Percentiles rank a stretch among this genome's conserved stretches.
phyloP scores from a whole-genome alignment of 108 stramenopile species.

The Epipyxis sp. region DNA sequence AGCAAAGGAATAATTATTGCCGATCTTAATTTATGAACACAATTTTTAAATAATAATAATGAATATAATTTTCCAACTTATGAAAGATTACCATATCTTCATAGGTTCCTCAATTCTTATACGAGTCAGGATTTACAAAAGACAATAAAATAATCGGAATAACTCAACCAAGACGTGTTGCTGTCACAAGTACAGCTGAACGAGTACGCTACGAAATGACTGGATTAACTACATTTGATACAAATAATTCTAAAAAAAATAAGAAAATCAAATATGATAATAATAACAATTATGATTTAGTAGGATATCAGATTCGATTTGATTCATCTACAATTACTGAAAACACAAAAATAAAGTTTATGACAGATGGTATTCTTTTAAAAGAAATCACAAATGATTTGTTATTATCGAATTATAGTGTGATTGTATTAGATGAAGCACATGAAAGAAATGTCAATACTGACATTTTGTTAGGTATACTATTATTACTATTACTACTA shows the following conservation, averaged over 20 bases:
- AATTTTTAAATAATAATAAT: too few relatives aligned
- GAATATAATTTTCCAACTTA: too few relatives aligned
- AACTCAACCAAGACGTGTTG: constrained; percentile 91
- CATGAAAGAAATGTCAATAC: constrained; percentile 92
- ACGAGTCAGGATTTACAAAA: constrained; percentile 73
- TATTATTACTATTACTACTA: too few relatives aligned
- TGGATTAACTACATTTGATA: constrained; percentile 40
- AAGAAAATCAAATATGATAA: not conserved
- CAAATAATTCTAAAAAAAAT: constrained; percentile 31
- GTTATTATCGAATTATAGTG: constrained; percentile 80
- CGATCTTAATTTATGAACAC: too few relatives aligned
- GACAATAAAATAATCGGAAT: constrained; percentile 64
- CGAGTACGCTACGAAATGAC: constrained; percentile 94
- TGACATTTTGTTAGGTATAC: constrained; percentile 91
- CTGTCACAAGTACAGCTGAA: constrained; percentile 89
- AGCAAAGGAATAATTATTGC: too few relatives aligned
- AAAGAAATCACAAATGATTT: constrained; percentile 85
- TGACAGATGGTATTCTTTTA: constrained; percentile 97
- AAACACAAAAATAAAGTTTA: constrained; percentile 82
- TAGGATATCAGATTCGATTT: constrained; percentile 90
- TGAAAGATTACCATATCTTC: too few relatives aligned
- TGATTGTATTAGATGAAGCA: constrained; percentile 87
- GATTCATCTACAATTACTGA: constrained; percentile 75
- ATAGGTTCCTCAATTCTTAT: constrained; percentile 86
- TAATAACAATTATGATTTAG: constrained; percentile 35